Evolutionary conservation across 371 early-diverging fungal species (phyloP).

Genomic region (Umbelopsis sp.): DNA sequence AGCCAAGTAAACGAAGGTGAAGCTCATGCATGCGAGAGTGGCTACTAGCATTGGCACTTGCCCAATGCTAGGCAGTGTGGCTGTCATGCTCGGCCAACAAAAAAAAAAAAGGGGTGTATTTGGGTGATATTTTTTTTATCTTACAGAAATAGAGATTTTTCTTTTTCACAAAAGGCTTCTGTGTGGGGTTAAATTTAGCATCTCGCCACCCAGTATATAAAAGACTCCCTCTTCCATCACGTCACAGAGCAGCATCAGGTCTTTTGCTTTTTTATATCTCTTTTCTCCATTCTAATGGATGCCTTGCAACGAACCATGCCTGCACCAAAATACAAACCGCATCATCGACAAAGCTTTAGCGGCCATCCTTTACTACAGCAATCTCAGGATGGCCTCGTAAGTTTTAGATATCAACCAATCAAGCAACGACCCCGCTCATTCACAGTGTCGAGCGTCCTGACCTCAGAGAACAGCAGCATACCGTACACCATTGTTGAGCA

Average conservation of each 20-base stretch:
- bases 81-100: neutral
- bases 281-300: too few relatives aligned
- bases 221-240: too few relatives aligned
- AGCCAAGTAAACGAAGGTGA: slow-evolving; percentile 42
- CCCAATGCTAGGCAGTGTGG: slow-evolving; percentile 4
- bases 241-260: too few relatives aligned
- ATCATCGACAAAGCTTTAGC: neutral
- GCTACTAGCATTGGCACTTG: slow-evolving; percentile 25
- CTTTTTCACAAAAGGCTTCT: too few relatives aligned
- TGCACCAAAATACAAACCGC: too few relatives aligned
- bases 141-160: too few relatives aligned
- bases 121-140: neutral
- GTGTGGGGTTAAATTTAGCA: too few relatives aligned
- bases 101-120: neutral
- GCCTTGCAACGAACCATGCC: too few relatives aligned
- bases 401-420: neutral
- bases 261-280: too few relatives aligned
- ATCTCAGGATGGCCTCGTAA: neutral
- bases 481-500: neutral
- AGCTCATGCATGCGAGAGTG: slow-evolving; percentile 36
- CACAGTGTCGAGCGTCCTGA: neutral
- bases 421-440: neutral
- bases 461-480: neutral
- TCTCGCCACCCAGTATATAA: too few relatives aligned
- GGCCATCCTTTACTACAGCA: neutral